Conservation (phyloP, 2,329 filamentous ascomycete species). For the Aschersonia sp. region DNA sequence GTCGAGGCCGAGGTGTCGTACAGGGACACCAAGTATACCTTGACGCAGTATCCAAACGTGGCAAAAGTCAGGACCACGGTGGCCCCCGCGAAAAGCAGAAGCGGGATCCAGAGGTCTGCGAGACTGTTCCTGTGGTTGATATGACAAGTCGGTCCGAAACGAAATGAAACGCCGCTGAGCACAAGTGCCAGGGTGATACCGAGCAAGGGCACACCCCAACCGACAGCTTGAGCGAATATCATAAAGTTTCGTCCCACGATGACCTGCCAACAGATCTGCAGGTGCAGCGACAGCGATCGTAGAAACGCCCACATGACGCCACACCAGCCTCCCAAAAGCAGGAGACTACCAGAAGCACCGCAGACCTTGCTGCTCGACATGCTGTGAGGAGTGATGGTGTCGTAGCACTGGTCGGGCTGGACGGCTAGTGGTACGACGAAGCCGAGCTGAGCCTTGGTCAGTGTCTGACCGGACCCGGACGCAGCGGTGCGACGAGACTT, state of each 20-base stretch:
- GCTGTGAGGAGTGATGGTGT: conserved; percentile 83
- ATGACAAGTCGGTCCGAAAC: conserved; percentile 83
- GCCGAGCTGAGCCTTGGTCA: conserved; percentile 45
- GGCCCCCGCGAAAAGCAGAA: conserved; percentile 62
- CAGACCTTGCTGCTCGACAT: conserved; percentile 75
- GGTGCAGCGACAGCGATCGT: conserved; percentile 77
- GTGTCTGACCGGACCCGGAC: conserved; percentile 1
- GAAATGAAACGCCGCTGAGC: conserved; percentile 83
- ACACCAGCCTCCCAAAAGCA: conserved; percentile 74
- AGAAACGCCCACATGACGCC: conserved; percentile 86
- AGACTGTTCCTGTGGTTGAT: conserved; percentile 82
- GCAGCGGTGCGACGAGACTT: conserved; percentile 21
- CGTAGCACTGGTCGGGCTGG: conserved; percentile 68
- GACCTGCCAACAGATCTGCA: conserved; percentile 96
- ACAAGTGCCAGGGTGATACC: conserved; percentile 65
- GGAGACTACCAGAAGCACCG: conserved; percentile 73
- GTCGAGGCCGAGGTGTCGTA: conserved; percentile 58
- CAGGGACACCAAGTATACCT: conserved; percentile 80
- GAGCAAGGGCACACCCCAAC: conserved; percentile 71
- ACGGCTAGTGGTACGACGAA: conserved; percentile 79
- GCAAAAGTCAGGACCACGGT: conserved; percentile 69
- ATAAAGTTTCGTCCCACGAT: conserved; percentile 82
- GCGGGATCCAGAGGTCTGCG: conserved; percentile 77
- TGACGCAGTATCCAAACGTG: conserved; percentile 86
- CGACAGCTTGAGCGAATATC: conserved; percentile 63